Evolutionary conservation across 768 basidiomycete genomes (phyloP).

Genomic region (Pisolithus orientalis): DNA sequence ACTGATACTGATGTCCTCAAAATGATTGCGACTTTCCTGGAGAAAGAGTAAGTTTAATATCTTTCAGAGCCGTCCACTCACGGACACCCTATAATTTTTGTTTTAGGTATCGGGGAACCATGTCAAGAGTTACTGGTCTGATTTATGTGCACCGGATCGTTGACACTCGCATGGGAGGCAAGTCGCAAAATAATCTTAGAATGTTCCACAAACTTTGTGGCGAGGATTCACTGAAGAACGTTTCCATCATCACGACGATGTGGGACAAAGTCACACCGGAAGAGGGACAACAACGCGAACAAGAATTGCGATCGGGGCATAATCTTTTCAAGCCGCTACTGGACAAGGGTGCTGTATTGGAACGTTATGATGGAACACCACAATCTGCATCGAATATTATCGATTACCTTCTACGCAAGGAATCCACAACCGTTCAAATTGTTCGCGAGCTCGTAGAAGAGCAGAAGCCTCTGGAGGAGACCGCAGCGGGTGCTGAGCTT

Average conservation of each 20-base stretch:
- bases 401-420: not conserved
- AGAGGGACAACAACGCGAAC: slow-evolving; percentile 20
- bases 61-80: not conserved
- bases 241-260: slow-evolving; percentile 30
- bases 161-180: not conserved
- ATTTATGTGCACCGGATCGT: not conserved
- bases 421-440: not conserved
- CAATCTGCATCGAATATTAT: not conserved
- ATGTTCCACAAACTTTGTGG: slow-evolving; percentile 19
- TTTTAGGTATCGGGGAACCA: not conserved
- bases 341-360: slow-evolving; percentile 10
- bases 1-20: not conserved
- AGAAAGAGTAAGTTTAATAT: not conserved
- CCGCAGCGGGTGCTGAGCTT: not conserved
- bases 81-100: not conserved
- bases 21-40: not conserved
- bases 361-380: not conserved
- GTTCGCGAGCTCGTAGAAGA: not conserved
- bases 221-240: slow-evolving; percentile 21
- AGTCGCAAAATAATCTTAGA: not conserved
- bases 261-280: slow-evolving; percentile 22
- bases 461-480: not conserved
- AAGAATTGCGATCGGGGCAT: slow-evolving; percentile 13
- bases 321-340: not conserved
- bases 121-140: not conserved